Evolutionary conservation across 352 stramenopile species (phyloP), one percentile per base, ranked within the genome.

Genomic region (Blastocystis sp.): DNA sequence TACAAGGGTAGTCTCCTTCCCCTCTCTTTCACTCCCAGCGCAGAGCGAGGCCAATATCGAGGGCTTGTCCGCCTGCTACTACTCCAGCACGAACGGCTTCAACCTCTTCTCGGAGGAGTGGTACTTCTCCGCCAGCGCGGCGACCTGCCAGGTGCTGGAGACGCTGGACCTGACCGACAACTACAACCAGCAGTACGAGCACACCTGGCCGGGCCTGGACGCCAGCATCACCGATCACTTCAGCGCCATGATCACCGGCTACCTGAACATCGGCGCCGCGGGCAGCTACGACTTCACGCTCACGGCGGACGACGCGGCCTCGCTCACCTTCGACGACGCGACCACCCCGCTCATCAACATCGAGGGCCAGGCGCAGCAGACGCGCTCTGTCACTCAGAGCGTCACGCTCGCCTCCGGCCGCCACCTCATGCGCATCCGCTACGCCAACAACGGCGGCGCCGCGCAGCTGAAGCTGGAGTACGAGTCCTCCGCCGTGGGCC

Each of bases 161-260:
- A 71, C 64, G 19, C 23, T 71, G 3, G 64, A 71, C 45, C 45
- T 71, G 64, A 38, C 64, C 19, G 64, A 71, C 45, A 38, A 71
- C 45, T 71, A 41, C 23, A 4, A 40, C 45, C 7, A 14, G 19
- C 14, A 71, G 38, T 21, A 71, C 34, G 64, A 71, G 10, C 74
- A 82, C 34, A 70, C 74, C 7, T 82, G 74, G 74, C 74, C 74
- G 21, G 74, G 74, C 34, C 74, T 82, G 2, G 74, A 82, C 45
- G 45, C 76, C 48, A 40, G 66, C 28, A 52, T 76, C 38, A 28
- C 48, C 17, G 41, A 82, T 17, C 34, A 38, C 23, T 64, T 82
- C 5, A 43, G n/a, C 45, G 74, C 28, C 19, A 17, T n/a, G 21
- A 48, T 48, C 34, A 48, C 74, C n/a, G 23, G 23, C 45, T 82